A percentile compares a stretch with the other conserved stretches of the same genome.
Evolutionary conservation across 2,329 filamentous ascomycete genomes (phyloP).

Genomic region (Myriosclerotinia scirpicola): DNA sequence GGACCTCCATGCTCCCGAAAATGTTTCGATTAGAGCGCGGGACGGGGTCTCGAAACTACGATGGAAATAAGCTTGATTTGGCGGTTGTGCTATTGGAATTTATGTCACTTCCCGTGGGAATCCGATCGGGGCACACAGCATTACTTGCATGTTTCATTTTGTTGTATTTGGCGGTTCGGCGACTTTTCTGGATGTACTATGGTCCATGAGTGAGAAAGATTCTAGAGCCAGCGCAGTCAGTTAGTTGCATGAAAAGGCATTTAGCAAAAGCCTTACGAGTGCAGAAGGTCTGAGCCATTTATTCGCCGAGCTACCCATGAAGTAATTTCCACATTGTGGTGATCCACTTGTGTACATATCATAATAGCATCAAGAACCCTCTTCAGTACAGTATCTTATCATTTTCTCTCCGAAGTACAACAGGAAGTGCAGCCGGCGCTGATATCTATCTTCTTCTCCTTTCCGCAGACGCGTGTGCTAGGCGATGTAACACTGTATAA

Average conservation of each 20-base stretch:
- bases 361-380: background rate
- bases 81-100: background rate
- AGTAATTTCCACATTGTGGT: slow-evolving; percentile 4
- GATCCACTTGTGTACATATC: background rate
- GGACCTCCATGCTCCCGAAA: background rate
- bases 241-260: background rate
- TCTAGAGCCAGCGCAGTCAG: background rate
- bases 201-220: background rate
- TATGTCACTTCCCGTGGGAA: background rate
- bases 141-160: slow-evolving; percentile 1
- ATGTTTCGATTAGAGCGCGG: slow-evolving; percentile 15
- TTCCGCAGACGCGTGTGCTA: background rate
- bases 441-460: slow-evolving; percentile 1
- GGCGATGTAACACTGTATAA: background rate
- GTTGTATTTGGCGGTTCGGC: background rate
- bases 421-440: background rate
- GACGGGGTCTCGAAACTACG: background rate
- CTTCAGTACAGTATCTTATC: slow-evolving; percentile 2
- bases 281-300: slow-evolving; percentile 8
- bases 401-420: slow-evolving; percentile 8
- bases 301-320: background rate
- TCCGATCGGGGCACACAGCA: slow-evolving; percentile 4
- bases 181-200: background rate
- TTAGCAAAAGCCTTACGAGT: slow-evolving; percentile 1
- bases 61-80: slow-evolving; percentile 11